Conservation (phyloP, 768 basidiomycete genomes). For the Rhodosporidiobolus odoratus region DNA sequence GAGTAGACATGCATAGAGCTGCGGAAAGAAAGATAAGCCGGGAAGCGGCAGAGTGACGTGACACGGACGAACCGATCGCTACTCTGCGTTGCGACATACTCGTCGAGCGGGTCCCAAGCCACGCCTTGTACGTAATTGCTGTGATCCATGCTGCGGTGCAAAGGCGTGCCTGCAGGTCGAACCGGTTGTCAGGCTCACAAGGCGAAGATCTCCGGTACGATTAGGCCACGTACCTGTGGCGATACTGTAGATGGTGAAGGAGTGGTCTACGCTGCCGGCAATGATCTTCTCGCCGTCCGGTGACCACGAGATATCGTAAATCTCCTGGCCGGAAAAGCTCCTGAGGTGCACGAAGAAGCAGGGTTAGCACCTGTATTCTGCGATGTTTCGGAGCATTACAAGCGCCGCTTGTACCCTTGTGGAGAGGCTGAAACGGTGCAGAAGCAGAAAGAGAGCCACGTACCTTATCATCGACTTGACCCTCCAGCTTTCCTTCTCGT, state of each 20-base stretch:
- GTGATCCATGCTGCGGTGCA: slow-evolving; percentile 88
- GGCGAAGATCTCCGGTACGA: too few relatives aligned
- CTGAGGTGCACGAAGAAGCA: not conserved
- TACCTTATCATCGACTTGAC: slow-evolving; percentile 73
- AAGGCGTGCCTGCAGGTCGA: slow-evolving; percentile 62
- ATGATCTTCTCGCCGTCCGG: slow-evolving; percentile 89
- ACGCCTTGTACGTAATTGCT: slow-evolving; percentile 97
- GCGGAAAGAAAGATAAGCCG: not conserved
- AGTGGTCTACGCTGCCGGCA: slow-evolving; percentile 95
- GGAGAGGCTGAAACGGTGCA: too few relatives aligned
- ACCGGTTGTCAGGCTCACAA: not conserved
- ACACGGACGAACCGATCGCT: slow-evolving; percentile 63
- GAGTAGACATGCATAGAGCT: slow-evolving; percentile 87
- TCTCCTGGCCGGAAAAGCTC: slow-evolving; percentile 89
- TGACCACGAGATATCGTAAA: slow-evolving; percentile 97
- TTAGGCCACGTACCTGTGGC: slow-evolving; percentile 57
- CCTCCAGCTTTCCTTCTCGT: slow-evolving; percentile 95
- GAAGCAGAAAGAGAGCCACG: slow-evolving; percentile 40
- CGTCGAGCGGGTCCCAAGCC: slow-evolving; percentile 95
- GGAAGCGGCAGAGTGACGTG: not conserved
- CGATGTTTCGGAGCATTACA: too few relatives aligned
- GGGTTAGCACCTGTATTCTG: not conserved
- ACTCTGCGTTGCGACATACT: slow-evolving; percentile 95
- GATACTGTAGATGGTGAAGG: slow-evolving; percentile 73
- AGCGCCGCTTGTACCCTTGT: too few relatives aligned